phyloP scores from a whole-genome alignment of 169 alveolate species.

The Eimeria praecox region DNA sequence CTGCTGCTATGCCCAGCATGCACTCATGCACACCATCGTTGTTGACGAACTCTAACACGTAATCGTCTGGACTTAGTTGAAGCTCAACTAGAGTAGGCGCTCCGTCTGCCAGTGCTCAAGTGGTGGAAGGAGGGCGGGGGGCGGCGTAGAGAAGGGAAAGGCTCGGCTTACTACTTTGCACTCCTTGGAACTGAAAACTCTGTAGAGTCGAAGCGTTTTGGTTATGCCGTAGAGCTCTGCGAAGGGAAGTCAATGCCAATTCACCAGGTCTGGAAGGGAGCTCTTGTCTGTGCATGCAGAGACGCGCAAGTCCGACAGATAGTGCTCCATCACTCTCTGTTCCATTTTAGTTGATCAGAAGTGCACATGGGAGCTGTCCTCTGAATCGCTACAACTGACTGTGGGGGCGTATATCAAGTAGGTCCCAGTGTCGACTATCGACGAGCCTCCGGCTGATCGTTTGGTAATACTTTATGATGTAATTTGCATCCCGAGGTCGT shows the following conservation, averaged over 20 bases:
- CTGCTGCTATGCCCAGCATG: constrained; percentile 83
- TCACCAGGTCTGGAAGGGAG: constrained; percentile 78
- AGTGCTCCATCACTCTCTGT: constrained; percentile 75
- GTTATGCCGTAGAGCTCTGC: not conserved
- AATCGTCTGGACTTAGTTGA: constrained; percentile 83
- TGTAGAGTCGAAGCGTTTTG: not conserved
- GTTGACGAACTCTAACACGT: constrained; percentile 80
- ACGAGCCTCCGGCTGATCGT: constrained; percentile 62
- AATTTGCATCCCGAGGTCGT: not conserved
- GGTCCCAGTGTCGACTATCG: constrained; percentile 82
- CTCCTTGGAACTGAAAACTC: constrained; percentile 54
- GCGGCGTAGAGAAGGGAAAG: not conserved
- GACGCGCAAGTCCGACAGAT: constrained; percentile 69
- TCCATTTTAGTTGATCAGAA: not conserved
- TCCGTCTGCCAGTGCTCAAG: constrained; percentile 22
- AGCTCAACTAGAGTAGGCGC: constrained; percentile 54
- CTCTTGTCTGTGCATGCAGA: constrained; percentile 70
- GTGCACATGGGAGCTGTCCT: not conserved
- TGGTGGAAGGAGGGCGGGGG: not conserved
- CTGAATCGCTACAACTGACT: constrained; percentile 3
- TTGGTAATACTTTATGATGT: not conserved
- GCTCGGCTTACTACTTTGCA: constrained; percentile 15
- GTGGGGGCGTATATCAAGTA: constrained; percentile 83
- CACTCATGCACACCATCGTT: constrained; percentile 81
- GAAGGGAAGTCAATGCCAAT: not conserved